Base-by-base conservation (phyloP, 1,284 basidiomycete species). In the Tremellales sp. region DNA sequence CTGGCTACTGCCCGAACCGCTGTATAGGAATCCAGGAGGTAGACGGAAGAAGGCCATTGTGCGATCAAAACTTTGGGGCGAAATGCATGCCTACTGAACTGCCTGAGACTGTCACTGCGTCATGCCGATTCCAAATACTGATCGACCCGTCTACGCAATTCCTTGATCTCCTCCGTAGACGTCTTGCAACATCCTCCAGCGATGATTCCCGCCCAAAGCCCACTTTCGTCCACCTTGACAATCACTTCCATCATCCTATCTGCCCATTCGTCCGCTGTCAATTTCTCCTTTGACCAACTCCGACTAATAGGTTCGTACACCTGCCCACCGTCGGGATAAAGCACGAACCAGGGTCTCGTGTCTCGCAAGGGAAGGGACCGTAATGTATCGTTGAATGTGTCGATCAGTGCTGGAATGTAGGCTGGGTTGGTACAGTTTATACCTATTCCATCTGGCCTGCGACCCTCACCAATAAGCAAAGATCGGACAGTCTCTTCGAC, bases 171-270 rank as follows among this genome's bases (percentile, higher is more conserved):
- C 12, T 70, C 72, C 7, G 83, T 82, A 2, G 76, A 75, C 5
- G 80, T 78, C 61, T 81, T 82, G 65, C 87, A 89, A 62, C 87
- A 88, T 1, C 87, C 87, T 2, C 87, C 87, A 0, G 84, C 74
- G 7, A 87, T 62, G 2, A 84, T 54, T 0, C 81, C 81, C 11
- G 61, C 70, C 83, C 84, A 87, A 7, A 65, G 48, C 27, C 19
- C 48, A 31, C 36, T 43, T 35, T 22, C 24, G 21, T 53, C 54
- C 13, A 54, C 57, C 23, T 59, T 45, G 11, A 63, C 45, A 1
- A 78, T 67, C 3, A 76, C 53, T 0, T 52, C 47, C 0, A 54
- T 60, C 0, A 85, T 54, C 15, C 68, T 55, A 29, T 68, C 58
- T 11, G 78, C 80, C 84, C 84, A 84, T 13, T 58, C 58, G 1